Base-by-base conservation (phyloP, 257 asterid species). In the Mentha longifolia region DNA sequence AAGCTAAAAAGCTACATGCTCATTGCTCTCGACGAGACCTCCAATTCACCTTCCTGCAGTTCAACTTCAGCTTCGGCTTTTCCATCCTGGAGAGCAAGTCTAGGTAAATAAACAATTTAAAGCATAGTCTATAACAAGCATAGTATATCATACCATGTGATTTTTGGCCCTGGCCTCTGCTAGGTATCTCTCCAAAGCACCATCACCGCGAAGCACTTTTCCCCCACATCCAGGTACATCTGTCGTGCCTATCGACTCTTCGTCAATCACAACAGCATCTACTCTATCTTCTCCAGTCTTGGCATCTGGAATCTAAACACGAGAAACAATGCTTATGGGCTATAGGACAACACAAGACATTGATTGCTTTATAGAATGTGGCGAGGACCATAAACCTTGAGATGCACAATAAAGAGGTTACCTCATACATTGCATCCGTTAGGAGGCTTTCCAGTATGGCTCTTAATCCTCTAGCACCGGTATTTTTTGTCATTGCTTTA, bases 391-490 rank as follows among this genome's bases (percentile, higher is more conserved):
- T 9, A 78, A 30, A 51, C 60, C 43, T 19, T 37, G 31, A 45
- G 60, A 25, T 35, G 17, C 33, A 42, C 30, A 54, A 55, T 51
- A 50, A 54, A 64, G 25, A 58, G 70, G 63, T 72, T 89, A 92
- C 96, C 98, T 92, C 98, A 58, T 89, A 92, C 98, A 92, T 92
- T 57, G 92, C 86, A 67, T 92, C 94, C 33, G 90, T 92, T 76
- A 92, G 85, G 71, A 89, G 92, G 90, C 70, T 81, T 79, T 92
- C 98, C 37, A 92, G 72, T 67, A 89, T 86, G 72, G 92, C 89
- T 85, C 98, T 88, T 79, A 92, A 79, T 52, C 98, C 96, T 81
- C 98, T 86, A 5, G 98, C 98, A 68, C 98, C 96, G n/a, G 98
- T 92, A 67, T 92, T 89, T 81, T 92, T 92, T 15, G 82, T 76